Percentiles rank a stretch among this genome's conserved stretches.
Evolutionary conservation across 805 yeast species (phyloP).

Genomic region (Kodamaea kakaduensis): DNA sequence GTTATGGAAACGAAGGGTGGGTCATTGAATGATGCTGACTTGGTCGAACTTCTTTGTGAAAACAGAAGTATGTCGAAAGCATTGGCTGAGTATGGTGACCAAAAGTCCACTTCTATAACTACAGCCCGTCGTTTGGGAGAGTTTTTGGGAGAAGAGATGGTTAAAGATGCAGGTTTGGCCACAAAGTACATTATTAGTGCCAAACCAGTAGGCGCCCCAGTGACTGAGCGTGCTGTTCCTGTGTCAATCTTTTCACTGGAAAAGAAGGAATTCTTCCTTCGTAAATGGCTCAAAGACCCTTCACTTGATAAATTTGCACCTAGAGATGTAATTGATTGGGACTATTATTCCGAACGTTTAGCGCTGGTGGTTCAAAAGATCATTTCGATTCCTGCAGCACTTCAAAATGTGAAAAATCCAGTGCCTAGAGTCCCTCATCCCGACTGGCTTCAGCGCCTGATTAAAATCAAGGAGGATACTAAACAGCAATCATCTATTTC

Average conservation of each 20-base stretch:
- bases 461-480: constrained; percentile 58
- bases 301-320: constrained; percentile 80
- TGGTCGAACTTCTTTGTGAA: constrained; percentile 92
- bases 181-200: constrained; percentile 89
- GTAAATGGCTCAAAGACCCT: constrained; percentile 84
- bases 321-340: constrained; percentile 88
- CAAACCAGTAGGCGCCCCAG: constrained; percentile 80
- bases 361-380: constrained; percentile 93
- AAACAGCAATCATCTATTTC: constrained; percentile 67
- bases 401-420: constrained; percentile 83
- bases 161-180: constrained; percentile 91
- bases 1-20: constrained; percentile 83
- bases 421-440: constrained; percentile 95
- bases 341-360: constrained; percentile 81
- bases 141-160: constrained; percentile 93
- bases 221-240: constrained; percentile 94
- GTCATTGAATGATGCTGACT: constrained; percentile 87
- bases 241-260: constrained; percentile 94
- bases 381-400: constrained; percentile 94
- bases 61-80: constrained; percentile 94
- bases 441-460: constrained; percentile 75
- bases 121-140: constrained; percentile 93
- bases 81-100: constrained; percentile 80
- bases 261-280: constrained; percentile 67
- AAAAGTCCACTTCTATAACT: constrained; percentile 92